phyloP scores from a whole-genome alignment of 176 grass and related monocot species.

The Puccinellia tenuiflora region DNA sequence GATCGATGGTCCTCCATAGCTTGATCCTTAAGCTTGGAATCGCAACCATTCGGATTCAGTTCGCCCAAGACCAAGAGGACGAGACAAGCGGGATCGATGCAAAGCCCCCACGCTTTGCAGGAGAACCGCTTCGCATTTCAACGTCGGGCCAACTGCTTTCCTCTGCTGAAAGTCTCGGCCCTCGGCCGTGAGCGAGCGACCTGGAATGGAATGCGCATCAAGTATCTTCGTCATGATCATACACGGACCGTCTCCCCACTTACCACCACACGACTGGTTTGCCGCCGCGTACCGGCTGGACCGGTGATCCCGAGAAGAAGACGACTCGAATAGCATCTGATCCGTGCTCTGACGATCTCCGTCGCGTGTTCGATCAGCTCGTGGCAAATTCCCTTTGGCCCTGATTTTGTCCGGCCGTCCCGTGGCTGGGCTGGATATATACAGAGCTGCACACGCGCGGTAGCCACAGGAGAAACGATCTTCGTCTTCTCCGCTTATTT shows the following conservation, averaged over 20 bases:
- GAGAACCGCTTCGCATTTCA: conserved; percentile 21
- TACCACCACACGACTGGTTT: not conserved
- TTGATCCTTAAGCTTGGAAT: conserved; percentile 56
- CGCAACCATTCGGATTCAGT: not conserved
- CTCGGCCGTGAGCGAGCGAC: too few species aligned
- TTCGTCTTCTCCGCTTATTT: not conserved
- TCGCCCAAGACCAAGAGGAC: too few species aligned
- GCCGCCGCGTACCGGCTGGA: not conserved
- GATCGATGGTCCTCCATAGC: conserved; percentile 12
- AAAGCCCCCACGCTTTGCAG: conserved; percentile 30
- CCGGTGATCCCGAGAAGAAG: conserved; percentile 6
- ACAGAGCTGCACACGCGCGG: not conserved
- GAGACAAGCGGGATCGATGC: not conserved
- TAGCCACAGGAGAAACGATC: not conserved
- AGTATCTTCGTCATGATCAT: not conserved
- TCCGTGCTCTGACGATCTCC: too few species aligned
- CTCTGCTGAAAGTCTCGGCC: too few species aligned
- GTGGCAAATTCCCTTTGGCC: not conserved
- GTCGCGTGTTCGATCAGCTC: conserved; percentile 14
- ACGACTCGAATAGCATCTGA: conserved; percentile 40
- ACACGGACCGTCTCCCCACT: not conserved
- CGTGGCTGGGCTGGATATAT: not conserved
- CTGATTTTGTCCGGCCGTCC: not conserved
- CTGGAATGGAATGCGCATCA: not conserved
- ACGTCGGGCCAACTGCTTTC: not conserved